These are phyloP conservation scores for Corynascus novoguineensis DNA, from an alignment of 495 filamentous ascomycete genomes.

Conservation along the genomic window DNA sequence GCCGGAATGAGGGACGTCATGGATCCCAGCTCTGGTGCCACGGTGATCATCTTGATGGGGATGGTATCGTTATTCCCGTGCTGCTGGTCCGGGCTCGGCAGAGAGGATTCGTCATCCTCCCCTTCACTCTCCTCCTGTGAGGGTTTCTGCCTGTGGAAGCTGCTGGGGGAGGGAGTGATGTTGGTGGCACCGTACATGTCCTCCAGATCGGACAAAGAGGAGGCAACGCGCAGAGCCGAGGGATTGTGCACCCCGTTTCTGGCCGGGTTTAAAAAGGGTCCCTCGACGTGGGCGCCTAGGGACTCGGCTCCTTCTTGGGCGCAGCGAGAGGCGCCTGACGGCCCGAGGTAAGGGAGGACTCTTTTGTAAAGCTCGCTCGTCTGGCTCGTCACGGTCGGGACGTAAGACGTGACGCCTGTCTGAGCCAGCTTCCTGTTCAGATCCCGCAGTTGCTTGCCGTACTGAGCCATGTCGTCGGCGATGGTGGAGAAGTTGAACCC, in stretches of 20 bases:
- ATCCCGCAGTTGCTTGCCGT: constrained; percentile 58
- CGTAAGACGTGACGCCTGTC: constrained; percentile 78
- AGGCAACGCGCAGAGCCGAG: constrained; percentile 53
- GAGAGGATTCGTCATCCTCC: no score
- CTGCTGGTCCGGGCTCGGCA: no score
- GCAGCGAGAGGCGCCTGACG: constrained; percentile 50
- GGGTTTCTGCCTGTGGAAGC: not conserved
- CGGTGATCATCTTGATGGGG: constrained; percentile 69
- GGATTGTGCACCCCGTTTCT: constrained; percentile 70
- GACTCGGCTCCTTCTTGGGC: constrained; percentile 66
- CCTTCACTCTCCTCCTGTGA: no score
- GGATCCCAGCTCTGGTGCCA: constrained; percentile 67
- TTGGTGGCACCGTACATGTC: constrained; percentile 65
- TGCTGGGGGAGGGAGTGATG: constrained; percentile 33
- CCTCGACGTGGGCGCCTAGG: constrained; percentile 79
- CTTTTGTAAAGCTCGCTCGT: constrained; percentile 62
- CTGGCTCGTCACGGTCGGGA: constrained; percentile 73
- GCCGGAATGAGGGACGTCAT: constrained; percentile 58
- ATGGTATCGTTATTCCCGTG: no score
- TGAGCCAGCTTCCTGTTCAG: constrained; percentile 63
- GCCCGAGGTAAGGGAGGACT: constrained; percentile 66
- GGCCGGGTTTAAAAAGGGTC: constrained; percentile 67
- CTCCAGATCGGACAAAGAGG: constrained; percentile 53
- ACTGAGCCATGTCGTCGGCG: constrained; percentile 58
- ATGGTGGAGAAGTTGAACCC: constrained; percentile 79